A percentile compares a stretch with the other conserved stretches of the same genome.
Conservation (phyloP, 2,329 filamentous ascomycete species). For the Aspergillus neoniger region DNA sequence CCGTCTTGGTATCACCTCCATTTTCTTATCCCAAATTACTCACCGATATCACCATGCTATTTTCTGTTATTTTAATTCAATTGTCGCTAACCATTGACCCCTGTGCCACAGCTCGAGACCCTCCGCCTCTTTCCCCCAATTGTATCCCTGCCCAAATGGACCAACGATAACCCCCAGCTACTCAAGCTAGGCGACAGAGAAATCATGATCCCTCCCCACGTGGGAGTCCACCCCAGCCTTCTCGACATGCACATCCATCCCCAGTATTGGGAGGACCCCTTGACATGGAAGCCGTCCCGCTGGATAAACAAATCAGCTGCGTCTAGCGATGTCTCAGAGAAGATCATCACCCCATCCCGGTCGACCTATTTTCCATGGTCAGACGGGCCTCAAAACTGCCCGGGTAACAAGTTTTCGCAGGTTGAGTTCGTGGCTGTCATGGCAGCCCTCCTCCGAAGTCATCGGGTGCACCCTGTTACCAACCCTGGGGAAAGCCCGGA, state of each 20-base stretch:
- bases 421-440: slow-evolving; percentile 12
- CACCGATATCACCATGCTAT: too few relatives aligned
- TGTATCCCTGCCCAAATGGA: slow-evolving; percentile 6
- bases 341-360: not conserved
- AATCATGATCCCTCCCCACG: not conserved
- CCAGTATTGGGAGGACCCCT: slow-evolving; percentile 3
- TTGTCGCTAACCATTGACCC: not conserved
- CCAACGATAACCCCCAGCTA: not conserved
- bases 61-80: too few relatives aligned
- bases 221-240: not conserved
- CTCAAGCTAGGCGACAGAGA: not conserved
- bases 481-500: not conserved
- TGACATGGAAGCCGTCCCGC: slow-evolving; percentile 3
- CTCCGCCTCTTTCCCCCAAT: slow-evolving; percentile 12
- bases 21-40: too few relatives aligned
- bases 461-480: not conserved
- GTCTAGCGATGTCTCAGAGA: not conserved
- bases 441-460: not conserved
- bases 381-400: slow-evolving; percentile 8
- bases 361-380: slow-evolving; percentile 11
- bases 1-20: not conserved
- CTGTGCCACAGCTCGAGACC: slow-evolving; percentile 4
- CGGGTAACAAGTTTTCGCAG: slow-evolving; percentile 5
- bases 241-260: slow-evolving; percentile 4
- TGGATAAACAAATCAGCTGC: not conserved